Conservation (phyloP, 495 filamentous ascomycete species). For the Penicillium verhagenii region DNA sequence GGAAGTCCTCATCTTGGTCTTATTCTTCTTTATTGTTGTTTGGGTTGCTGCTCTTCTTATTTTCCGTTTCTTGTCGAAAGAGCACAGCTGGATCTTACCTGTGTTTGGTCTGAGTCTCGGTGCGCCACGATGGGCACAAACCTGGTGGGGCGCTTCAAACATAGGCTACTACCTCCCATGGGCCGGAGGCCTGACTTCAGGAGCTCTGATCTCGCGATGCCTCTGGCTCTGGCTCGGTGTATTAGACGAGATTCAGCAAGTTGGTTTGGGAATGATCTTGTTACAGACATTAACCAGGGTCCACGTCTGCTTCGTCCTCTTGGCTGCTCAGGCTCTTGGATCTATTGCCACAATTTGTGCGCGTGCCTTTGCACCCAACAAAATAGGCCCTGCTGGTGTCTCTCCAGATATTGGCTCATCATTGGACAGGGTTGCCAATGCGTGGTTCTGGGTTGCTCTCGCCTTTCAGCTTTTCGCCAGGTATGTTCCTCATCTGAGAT, state of each 20-base stretch:
- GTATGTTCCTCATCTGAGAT: constrained; percentile 29
- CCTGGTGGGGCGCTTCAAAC: constrained; percentile 51
- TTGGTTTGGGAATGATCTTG: constrained; percentile 53
- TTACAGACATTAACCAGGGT: constrained; percentile 49
- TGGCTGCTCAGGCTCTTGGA: constrained; percentile 51
- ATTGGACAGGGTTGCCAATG: constrained; percentile 47
- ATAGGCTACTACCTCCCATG: constrained; percentile 49
- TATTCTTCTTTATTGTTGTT: constrained; percentile 45
- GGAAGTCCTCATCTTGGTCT: constrained; percentile 43
- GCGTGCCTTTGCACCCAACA: constrained; percentile 46
- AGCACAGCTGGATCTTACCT: constrained; percentile 51
- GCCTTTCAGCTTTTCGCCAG: constrained; percentile 62
- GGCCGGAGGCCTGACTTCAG: constrained; percentile 41
- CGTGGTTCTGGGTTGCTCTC: constrained; percentile 67
- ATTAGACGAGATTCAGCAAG: constrained; percentile 46
- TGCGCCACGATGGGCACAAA: constrained; percentile 51
- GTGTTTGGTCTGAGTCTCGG: constrained; percentile 50
- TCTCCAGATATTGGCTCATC: constrained; percentile 45
- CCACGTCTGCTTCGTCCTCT: constrained; percentile 49
- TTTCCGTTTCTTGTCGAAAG: constrained; percentile 45
- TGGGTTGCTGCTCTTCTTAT: constrained; percentile 44
- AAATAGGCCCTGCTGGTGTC: constrained; percentile 46
- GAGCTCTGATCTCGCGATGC: constrained; percentile 45
- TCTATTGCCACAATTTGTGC: constrained; percentile 51
- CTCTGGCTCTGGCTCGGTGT: constrained; percentile 54